Evolutionary conservation across 2,329 filamentous ascomycete species (phyloP).

Genomic region (Scedosporium minutisporum): DNA sequence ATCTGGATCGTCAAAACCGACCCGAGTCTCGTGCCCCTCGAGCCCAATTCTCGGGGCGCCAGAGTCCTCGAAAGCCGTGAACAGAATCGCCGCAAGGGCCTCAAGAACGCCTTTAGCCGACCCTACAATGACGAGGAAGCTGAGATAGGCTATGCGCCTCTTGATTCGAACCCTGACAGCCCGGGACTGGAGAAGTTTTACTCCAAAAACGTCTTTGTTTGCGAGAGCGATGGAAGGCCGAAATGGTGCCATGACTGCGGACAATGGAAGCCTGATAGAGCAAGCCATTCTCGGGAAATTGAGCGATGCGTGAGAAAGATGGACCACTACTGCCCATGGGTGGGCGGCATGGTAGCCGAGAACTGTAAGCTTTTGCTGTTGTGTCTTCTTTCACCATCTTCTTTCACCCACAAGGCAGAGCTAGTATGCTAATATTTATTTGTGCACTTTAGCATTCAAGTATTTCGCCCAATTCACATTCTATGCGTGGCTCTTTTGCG

Average conservation of each 20-base stretch:
- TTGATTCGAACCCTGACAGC: constrained; percentile 46
- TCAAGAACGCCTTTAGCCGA: constrained; percentile 10
- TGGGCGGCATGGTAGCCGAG: constrained; percentile 86
- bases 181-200: constrained; percentile 69
- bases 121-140: constrained; percentile 14
- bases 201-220: constrained; percentile 73
- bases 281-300: constrained; percentile 78
- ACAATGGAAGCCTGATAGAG: constrained; percentile 80
- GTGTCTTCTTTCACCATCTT: neutral
- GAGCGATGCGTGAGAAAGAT: constrained; percentile 77
- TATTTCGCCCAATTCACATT: constrained; percentile 83
- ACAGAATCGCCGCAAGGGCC: constrained; percentile 15
- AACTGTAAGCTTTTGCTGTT: constrained; percentile 40
- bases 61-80: neutral
- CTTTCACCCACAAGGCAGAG: neutral
- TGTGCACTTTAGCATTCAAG: constrained; percentile 54
- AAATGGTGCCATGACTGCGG: constrained; percentile 77
- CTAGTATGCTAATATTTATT: neutral
- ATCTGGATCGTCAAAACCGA: constrained; percentile 57
- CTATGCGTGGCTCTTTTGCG: constrained; percentile 61
- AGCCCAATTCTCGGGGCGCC: constrained; percentile 15
- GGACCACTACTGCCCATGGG: constrained; percentile 96
- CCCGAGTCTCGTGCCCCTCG: constrained; percentile 64
- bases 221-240: constrained; percentile 73
- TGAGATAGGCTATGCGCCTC: constrained; percentile 12